Conservation (phyloP, 306 rosid species). For the Malus fusca region DNA sequence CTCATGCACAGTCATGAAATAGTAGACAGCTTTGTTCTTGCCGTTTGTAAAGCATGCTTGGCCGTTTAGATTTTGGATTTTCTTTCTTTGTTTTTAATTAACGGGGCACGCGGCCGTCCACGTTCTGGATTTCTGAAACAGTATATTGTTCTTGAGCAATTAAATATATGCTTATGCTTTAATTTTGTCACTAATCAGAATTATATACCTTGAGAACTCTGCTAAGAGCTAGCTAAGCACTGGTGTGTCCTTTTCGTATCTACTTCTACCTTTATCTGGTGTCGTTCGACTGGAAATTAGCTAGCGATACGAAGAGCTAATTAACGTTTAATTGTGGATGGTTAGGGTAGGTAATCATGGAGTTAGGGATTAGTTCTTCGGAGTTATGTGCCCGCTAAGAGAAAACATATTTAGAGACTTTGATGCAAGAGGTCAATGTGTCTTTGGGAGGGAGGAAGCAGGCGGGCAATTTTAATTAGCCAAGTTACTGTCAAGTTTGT, state of each 20-base stretch:
- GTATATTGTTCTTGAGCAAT: neutral
- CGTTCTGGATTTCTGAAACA: neutral
- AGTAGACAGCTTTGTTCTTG: neutral
- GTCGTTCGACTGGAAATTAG: neutral
- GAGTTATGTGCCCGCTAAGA: neutral
- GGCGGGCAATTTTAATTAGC: neutral
- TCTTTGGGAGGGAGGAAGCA: neutral
- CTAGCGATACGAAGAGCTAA: neutral
- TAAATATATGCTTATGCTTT: neutral
- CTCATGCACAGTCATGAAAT: neutral
- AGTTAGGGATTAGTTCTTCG: neutral
- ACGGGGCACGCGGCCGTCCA: neutral
- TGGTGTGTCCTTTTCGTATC: neutral
- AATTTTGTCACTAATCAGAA: neutral
- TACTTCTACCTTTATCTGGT: neutral
- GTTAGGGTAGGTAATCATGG: neutral
- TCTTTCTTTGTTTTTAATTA: neutral
- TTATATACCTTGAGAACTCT: neutral
- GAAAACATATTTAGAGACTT: neutral
- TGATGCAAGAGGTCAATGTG: neutral
- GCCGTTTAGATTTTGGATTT: neutral
- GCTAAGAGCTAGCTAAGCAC: neutral
- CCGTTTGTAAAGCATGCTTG: conserved; percentile 9
- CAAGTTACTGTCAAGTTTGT: too few species aligned
- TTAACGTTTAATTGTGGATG: neutral